Evolutionary conservation across 169 alveolate genomes (phyloP), one percentile per base, ranked within the genome.

Genomic region (Miamiensis avidus): DNA sequence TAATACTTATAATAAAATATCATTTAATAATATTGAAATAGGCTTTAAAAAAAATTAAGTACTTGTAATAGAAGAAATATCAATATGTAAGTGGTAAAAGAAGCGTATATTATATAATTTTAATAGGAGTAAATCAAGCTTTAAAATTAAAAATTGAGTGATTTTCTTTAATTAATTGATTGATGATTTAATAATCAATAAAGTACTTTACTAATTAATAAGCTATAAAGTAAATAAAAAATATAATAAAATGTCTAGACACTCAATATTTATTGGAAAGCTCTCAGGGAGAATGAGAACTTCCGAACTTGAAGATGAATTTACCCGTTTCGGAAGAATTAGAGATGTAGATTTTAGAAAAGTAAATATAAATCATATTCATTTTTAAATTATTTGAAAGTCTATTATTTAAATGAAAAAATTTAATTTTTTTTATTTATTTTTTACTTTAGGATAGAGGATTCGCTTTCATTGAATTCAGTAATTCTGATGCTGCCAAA

Each of bases 241-340:
- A 49, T 49, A 49, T 11, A 49, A 11, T 49, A 49, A 49, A 49
- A 49, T 49, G 69, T 49, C 69, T 49, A 49, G 69, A 4, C 20
- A 4, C 4, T 49, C 69, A 49, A 82, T 86, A 79, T 86, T 79
- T 29, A 82, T 86, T 65, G 90, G 90, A 1, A 79, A 79, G n/a
- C n/a, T 86, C 26, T 65, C 85, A n/a, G 25, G 83, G 26, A 75
- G 87, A 79, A 82, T 84, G 16, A 69, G 84, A 31, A 64, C 73
- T 34, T 85, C 78, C 28, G 90, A 86, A 69, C 83, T 86, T 4
- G 82, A 76, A 75, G 83, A 81, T 28, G 84, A 76, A 28, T 86
- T 86, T 33, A 78, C 33, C 34, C 78, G 83, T 31, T 86, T 78
- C 74, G 90, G 90, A 25, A 86, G 74, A 65, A 86, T 86, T 34